Conservation (phyloP, 495 filamentous ascomycete genomes). For the Neurospora sp. region DNA sequence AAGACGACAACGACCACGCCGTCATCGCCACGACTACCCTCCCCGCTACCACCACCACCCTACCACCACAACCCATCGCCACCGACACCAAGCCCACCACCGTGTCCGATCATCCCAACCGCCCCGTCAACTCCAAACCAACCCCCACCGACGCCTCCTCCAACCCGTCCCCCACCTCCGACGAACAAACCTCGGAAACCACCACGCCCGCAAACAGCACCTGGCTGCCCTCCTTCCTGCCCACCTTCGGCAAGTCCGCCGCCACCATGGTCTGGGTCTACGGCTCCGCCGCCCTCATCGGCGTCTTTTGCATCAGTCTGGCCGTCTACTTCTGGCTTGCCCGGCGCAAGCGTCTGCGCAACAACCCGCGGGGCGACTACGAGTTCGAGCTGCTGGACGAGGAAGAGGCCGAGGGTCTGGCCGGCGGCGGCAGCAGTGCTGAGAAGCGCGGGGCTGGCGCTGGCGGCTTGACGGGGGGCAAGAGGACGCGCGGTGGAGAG, state of each 20-base stretch:
- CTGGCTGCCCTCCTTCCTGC: conserved; percentile 78
- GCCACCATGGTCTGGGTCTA: conserved; percentile 94
- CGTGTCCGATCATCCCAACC: conserved; percentile 64
- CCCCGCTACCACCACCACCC: conserved; percentile 30
- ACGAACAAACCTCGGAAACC: conserved; percentile 25
- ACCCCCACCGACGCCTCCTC: conserved; percentile 31
- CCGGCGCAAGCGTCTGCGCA: conserved; percentile 63
- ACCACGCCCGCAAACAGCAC: conserved; percentile 28
- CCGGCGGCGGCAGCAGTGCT: conserved; percentile 16
- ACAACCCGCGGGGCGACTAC: conserved; percentile 73
- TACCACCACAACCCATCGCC: conserved; percentile 14
- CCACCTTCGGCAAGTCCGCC: conserved; percentile 88
- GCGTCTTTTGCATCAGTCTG: conserved; percentile 71
- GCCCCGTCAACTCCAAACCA: conserved; percentile 54
- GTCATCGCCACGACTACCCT: conserved; percentile 34
- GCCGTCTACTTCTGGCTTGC: conserved; percentile 72
- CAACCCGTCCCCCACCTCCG: conserved; percentile 16
- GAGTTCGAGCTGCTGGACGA: conserved; percentile 90
- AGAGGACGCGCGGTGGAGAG: conserved; percentile 59
- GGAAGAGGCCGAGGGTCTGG: conserved; percentile 56
- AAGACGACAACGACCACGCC: conserved; percentile 75
- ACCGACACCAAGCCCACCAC: conserved; percentile 26
- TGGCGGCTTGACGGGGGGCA: conserved; percentile 7
- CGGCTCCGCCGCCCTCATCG: conserved; percentile 69
- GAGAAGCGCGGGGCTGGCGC: background rate